These are phyloP conservation scores for Malus hybrid DNA, from an alignment of 331 rosid genomes.

Conservation along the genomic window DNA sequence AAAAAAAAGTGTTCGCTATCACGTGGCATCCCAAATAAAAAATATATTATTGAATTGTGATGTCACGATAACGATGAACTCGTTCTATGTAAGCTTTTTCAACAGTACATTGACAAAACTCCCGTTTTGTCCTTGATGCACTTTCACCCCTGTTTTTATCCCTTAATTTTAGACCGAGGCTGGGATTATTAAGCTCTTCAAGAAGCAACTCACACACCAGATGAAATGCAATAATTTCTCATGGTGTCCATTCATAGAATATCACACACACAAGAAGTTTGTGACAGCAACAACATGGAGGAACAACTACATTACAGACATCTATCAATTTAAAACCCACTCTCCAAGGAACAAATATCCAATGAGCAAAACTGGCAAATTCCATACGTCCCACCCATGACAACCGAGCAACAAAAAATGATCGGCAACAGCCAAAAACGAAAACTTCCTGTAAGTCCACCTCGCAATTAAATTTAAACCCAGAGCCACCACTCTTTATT, in stretches of 20 bases:
- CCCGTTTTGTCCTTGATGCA: too few relatives aligned
- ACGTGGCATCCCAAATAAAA: accelerated
- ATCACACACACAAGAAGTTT: background rate
- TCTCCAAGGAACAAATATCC: constrained; percentile 22
- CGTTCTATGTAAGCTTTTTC: background rate
- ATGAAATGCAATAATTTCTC: background rate
- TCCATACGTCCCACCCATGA: constrained; percentile 20
- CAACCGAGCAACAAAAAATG: constrained; percentile 32
- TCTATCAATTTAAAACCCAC: constrained; percentile 14
- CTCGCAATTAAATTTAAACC: background rate
- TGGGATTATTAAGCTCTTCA: too few relatives aligned
- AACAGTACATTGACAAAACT: background rate
- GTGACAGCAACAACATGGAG: background rate
- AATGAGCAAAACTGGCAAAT: constrained; percentile 26
- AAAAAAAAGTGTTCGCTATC: too few relatives aligned
- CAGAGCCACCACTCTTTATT: constrained; percentile 49
- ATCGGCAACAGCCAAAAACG: constrained; percentile 21
- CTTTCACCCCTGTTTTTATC: too few relatives aligned
- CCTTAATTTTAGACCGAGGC: too few relatives aligned
- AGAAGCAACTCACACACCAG: background rate
- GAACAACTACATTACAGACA: constrained; percentile 20
- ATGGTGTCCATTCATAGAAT: background rate
- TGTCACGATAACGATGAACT: too few relatives aligned
- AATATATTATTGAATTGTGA: too few relatives aligned
- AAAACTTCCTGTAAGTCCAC: constrained; percentile 36